Evolutionary conservation across 23 red algal genomes (phyloP), one percentile per base, ranked within the genome.

Genomic region (Gracilaria vermiculophylla): DNA sequence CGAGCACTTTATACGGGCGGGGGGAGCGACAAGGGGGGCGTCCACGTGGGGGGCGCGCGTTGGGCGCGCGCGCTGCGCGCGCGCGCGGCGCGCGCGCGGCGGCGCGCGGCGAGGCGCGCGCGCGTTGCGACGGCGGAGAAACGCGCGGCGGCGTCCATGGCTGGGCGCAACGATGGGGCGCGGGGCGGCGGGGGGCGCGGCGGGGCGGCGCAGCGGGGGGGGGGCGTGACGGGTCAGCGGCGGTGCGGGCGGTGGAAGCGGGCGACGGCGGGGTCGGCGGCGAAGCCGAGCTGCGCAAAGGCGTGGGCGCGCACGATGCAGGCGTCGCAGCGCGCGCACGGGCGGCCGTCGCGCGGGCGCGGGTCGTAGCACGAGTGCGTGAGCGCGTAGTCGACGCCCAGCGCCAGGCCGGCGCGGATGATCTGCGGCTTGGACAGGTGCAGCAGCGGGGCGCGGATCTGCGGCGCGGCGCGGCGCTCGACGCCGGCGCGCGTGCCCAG

Each of bases 281-380:
- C 23, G 37, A 88, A 87, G 37, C 96, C 96, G 0, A 98, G 76
- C 39, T 95, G 45, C 16, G 53, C 45, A 31, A 98, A 98, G n/a
- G 96, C 96, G 29, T 79, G 56, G 29, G 81, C 43, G 39, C 96
- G 69, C 13, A 98, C 49, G 20, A 50, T 56, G 39, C 96, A 98
- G 27, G 96, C 77, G 78, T 98, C 92, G 65, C 96, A 98, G 6
- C 13, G 34, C 10, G 41, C 39, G 76, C 96, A 98, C 44, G 96
- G 96, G 0, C 43, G 66, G 1, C 96, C 92, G 36, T 87, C 39
- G 43, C 12, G 28, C 13, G 36, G 41, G 12, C 27, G 53, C 20
- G 96, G 96, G 86, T 98, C 96, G 62, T 98, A 98, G 57, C 96
- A 98, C 19, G 91, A 94, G 81, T 95, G 92, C 5, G 96, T 98